Base-by-base conservation (phyloP, 306 rosid genomes). In the Acacia acuminata region DNA sequence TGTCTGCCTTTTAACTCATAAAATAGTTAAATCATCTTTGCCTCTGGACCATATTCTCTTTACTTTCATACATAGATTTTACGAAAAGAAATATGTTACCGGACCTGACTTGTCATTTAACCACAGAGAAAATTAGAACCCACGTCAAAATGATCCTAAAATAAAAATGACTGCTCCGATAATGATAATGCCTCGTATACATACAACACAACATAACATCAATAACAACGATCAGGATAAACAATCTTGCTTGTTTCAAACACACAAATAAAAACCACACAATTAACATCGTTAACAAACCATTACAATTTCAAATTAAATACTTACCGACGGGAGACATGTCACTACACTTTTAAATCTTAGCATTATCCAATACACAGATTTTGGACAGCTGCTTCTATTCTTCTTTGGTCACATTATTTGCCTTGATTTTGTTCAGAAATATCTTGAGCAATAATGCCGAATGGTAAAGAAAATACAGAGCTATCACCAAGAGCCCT, bases 391-490 rank as follows among this genome's bases (percentile, higher is more conserved):
- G 77, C 61, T 80, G 58, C 34, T 76, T 16, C 82, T 86, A 77
- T 27, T 89, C 89, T 71, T 81, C 75, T 79, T 78, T 90, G 75
- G 60, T 50, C 20, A n/a, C 56, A 77, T 87, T 79, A 47, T 83
- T 45, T 6, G 70, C 30, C 64, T 30, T 77, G 83, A 80, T 86
- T 0, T 86, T 86, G 64, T 75, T 82, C 87, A 27, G 92, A 90
- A 77, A 85, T 63, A 25, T 88, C 92, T 9, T 15, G 85, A 78
- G 90, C 84, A 44, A 16, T 66, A 79, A 85, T 88, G 27, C 92
- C 82, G 34, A 90, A 91, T 0, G 93, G 91, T 0, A 92, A 82
- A 36, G 97, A 92, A 70, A 84, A 75, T 20, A 89, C 71, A 32
- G 36, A 3, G 3, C 36, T 32, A 32, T 3, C 36, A 32, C 4